Percentiles rank a stretch among this genome's conserved stretches.
Conservation (phyloP, 805 yeast species). For the Teunomyces panamensis region DNA sequence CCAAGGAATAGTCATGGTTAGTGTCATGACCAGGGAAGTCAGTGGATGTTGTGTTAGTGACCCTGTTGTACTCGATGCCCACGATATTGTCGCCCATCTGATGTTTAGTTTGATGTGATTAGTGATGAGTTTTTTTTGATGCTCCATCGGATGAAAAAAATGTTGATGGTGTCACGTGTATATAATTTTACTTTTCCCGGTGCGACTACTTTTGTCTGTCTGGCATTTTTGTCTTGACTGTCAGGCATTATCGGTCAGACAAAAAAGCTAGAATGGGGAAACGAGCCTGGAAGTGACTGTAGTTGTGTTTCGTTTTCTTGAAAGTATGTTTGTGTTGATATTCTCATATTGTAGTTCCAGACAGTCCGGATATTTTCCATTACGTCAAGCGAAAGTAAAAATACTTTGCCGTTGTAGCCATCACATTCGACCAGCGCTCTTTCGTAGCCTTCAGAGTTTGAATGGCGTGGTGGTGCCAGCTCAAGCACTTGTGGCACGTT, state of each 20-base stretch:
- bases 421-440: conserved; percentile 22
- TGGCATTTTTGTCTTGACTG: not conserved
- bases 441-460: conserved; percentile 4
- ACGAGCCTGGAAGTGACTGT: conserved; percentile 2
- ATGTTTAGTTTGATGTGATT: not conserved
- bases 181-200: not conserved
- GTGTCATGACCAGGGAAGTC: conserved; percentile 88
- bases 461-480: not conserved
- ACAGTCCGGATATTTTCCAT: conserved; percentile 11
- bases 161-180: conserved; percentile 1
- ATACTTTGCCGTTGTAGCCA: conserved; percentile 41
- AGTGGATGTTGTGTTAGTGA: conserved; percentile 81
- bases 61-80: conserved; percentile 86
- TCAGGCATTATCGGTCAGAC: not conserved
- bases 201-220: not conserved
- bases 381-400: conserved; percentile 26
- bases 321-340: not conserved
- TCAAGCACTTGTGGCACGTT: conserved; percentile 30
- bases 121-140: conserved; percentile 3
- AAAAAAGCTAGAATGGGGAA: not conserved
- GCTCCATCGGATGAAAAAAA: conserved; percentile 5
- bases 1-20: conserved; percentile 73
- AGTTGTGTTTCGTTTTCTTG: not conserved
- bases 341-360: not conserved
- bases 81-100: conserved; percentile 51